phyloP scores from a whole-genome alignment of 148 eudicot genomes.

The Spergularia marina region DNA sequence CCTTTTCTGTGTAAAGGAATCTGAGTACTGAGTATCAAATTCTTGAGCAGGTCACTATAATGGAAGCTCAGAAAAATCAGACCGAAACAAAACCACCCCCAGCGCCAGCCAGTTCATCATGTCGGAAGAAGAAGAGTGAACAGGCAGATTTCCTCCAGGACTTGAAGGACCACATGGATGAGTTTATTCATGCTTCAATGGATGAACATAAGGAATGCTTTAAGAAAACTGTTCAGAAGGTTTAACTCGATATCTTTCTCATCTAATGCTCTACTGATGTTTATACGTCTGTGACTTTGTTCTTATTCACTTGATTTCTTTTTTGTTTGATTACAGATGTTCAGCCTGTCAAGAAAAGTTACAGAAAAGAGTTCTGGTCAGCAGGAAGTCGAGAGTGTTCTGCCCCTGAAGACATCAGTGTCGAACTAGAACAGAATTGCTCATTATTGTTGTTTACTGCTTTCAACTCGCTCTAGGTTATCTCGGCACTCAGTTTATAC shows the following conservation, averaged over 20 bases:
- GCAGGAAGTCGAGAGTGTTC: conserved; percentile 51
- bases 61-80: conserved; percentile 38
- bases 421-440: conserved; percentile 23
- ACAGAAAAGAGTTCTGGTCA: conserved; percentile 36
- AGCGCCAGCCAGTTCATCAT: conserved; percentile 29
- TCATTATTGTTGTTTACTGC: neutral
- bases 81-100: conserved; percentile 22
- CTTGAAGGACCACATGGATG: conserved; percentile 42
- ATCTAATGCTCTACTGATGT: neutral
- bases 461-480: neutral
- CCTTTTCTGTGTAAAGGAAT: neutral
- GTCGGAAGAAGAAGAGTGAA: conserved; percentile 43
- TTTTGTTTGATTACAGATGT: conserved; percentile 28
- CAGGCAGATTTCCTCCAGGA: conserved; percentile 43
- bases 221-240: conserved; percentile 38
- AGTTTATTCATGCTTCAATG: conserved; percentile 41
- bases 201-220: conserved; percentile 44
- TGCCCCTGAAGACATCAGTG: conserved; percentile 51
- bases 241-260: neutral
- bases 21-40: neutral
- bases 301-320: neutral
- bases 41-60: conserved; percentile 20
- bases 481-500: neutral
- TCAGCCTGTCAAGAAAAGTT: conserved; percentile 31
- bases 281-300: too few relatives aligned